phyloP scores from a whole-genome alignment of 805 yeast genomes.

The Saturnispora saitoi region DNA sequence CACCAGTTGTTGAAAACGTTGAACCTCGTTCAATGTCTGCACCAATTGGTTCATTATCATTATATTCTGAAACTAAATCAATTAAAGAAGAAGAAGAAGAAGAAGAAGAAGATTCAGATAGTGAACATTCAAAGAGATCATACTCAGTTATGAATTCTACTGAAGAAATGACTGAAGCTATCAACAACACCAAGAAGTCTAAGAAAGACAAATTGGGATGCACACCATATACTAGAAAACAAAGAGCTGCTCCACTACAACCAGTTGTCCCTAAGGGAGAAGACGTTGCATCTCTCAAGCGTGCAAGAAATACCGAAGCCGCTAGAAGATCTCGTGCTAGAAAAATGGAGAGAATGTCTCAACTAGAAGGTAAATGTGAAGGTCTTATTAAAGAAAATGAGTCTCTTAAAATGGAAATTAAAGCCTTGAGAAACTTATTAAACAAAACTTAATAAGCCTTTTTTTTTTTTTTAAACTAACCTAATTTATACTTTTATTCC shows the following conservation, averaged over 20 bases:
- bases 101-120: background rate
- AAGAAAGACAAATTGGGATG: conserved; percentile 67
- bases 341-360: conserved; percentile 79
- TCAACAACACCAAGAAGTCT: conserved; percentile 1
- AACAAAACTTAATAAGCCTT: conserved; percentile 9
- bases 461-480: no score
- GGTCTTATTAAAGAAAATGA: conserved; percentile 50
- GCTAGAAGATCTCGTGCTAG: conserved; percentile 93
- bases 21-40: conserved; percentile 11
- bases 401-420: conserved; percentile 54
- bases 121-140: conserved; percentile 17
- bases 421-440: conserved; percentile 39
- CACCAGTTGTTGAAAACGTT: background rate
- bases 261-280: conserved; percentile 53
- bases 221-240: conserved; percentile 70
- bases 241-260: conserved; percentile 58
- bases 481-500: background rate
- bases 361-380: conserved; percentile 72
- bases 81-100: background rate
- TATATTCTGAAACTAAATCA: conserved; percentile 2
- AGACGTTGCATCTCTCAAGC: conserved; percentile 71
- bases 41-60: conserved; percentile 5
- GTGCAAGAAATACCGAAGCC: conserved; percentile 97
- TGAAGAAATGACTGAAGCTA: background rate
- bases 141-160: conserved; percentile 15